Percentiles rank a stretch among this genome's conserved stretches.
phyloP scores from a whole-genome alignment of 129 eudicot genomes.

The Pittosporum tobira region DNA sequence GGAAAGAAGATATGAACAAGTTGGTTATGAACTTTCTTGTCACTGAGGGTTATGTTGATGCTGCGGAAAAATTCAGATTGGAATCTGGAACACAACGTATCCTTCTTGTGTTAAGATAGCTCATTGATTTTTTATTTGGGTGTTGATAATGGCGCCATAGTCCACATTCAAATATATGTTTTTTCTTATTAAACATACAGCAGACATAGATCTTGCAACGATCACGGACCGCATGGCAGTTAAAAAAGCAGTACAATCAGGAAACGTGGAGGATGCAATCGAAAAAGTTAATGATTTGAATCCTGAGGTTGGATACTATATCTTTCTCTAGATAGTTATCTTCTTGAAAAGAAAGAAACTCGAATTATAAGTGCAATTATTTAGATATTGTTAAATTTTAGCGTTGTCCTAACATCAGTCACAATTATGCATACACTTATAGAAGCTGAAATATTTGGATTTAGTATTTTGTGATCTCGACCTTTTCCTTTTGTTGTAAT shows the following conservation, averaged over 20 bases:
- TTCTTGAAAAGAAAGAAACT: neutral
- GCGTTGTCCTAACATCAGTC: too few relatives aligned
- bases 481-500: too few relatives aligned
- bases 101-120: constrained; percentile 21
- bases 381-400: too few relatives aligned
- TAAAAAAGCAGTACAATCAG: constrained; percentile 88
- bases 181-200: constrained; percentile 57
- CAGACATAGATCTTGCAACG: constrained; percentile 90
- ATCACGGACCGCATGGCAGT: constrained; percentile 98
- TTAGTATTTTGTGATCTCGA: too few relatives aligned
- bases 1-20: constrained; percentile 91
- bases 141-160: neutral
- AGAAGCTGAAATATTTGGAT: too few relatives aligned
- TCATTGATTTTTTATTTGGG: neutral
- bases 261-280: constrained; percentile 95
- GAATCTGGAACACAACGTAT: constrained; percentile 98
- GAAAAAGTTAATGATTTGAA: constrained; percentile 94
- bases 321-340: neutral
- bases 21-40: constrained; percentile 97
- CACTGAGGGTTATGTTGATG: constrained; percentile 94
- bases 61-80: constrained; percentile 81
- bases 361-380: too few relatives aligned
- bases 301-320: constrained; percentile 66
- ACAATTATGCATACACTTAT: too few relatives aligned
- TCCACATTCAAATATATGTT: constrained; percentile 9